Conservation (phyloP, 257 asterid genomes). For the Gentiana macrophylla region DNA sequence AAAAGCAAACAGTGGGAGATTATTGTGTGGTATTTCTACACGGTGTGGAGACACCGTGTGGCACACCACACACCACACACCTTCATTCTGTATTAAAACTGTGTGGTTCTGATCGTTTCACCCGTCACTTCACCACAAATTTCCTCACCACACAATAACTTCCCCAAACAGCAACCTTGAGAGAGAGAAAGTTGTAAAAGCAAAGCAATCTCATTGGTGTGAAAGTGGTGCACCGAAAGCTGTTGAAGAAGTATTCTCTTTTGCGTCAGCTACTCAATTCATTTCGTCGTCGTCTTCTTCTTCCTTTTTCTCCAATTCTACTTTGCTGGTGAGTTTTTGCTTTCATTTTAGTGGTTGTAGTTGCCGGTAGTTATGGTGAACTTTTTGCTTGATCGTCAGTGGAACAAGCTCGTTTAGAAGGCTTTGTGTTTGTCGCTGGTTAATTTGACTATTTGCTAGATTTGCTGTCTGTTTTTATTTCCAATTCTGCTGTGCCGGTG, state of each 20-base stretch:
- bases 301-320: slow-evolving; percentile 15
- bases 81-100: no score
- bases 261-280: slow-evolving; percentile 4
- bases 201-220: slow-evolving; percentile 1
- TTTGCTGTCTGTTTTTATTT: no score
- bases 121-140: no score
- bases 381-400: background rate
- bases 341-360: background rate
- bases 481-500: no score
- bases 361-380: no score
- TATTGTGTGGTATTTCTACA: no score
- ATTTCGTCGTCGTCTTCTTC: slow-evolving; percentile 6
- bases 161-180: background rate
- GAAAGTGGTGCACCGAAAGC: slow-evolving; percentile 3
- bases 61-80: no score
- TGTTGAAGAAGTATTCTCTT: background rate
- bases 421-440: background rate
- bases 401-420: slow-evolving; percentile 6
- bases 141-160: no score
- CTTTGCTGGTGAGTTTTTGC: slow-evolving; percentile 30
- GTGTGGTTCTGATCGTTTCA: no score
- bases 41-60: no score
- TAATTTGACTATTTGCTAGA: no score
- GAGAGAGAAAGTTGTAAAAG: slow-evolving; percentile 11
- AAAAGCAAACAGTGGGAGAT: slow-evolving; percentile 1